Percentiles rank a stretch among this genome's conserved stretches.
Conservation (phyloP, 371 early-diverging fungal genomes). For the Mucor lusitanicus region DNA sequence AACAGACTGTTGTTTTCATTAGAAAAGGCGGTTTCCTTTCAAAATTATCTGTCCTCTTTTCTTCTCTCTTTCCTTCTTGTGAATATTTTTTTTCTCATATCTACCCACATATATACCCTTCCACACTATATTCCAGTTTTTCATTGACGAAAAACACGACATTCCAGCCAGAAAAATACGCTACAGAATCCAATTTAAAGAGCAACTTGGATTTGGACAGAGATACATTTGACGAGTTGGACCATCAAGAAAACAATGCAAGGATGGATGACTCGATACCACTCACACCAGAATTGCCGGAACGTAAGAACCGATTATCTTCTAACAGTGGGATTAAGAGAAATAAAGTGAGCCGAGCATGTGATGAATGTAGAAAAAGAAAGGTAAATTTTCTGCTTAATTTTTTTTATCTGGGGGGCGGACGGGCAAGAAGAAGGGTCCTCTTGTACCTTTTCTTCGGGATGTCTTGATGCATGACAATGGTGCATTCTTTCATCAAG, state of each 20-base stretch:
- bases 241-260: conserved; percentile 18
- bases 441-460: conserved; percentile 5
- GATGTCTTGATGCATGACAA: background rate
- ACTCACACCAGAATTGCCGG: conserved; percentile 35
- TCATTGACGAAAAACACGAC: background rate
- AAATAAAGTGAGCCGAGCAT: conserved; percentile 50
- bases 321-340: conserved; percentile 31
- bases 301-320: conserved; percentile 27
- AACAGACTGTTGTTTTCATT: conserved; percentile 22
- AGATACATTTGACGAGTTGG: background rate
- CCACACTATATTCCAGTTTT: background rate
- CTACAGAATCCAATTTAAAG: background rate
- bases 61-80: background rate
- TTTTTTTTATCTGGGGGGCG: background rate
- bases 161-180: background rate
- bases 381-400: conserved; percentile 30
- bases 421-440: background rate
- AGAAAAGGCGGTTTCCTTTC: background rate
- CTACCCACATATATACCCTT: background rate
- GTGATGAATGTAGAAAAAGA: conserved; percentile 52
- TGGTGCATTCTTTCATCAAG: background rate
- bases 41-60: conserved; percentile 1
- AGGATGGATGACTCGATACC: conserved; percentile 41
- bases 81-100: background rate
- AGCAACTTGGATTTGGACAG: background rate